phyloP scores from a whole-genome alignment of 495 filamentous ascomycete genomes.

The Tuber brumale region DNA sequence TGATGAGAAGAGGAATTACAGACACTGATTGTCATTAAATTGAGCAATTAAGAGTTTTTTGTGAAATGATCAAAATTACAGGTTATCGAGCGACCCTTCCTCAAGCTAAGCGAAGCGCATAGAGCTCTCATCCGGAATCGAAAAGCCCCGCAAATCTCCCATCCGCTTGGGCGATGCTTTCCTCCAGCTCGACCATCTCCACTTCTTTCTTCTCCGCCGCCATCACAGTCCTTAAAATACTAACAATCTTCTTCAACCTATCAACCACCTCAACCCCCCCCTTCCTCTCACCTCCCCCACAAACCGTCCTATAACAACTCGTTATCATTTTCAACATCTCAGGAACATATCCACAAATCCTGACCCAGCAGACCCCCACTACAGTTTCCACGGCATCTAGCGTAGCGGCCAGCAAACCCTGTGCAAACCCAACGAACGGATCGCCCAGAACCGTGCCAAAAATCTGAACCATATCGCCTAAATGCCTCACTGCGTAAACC shows the following conservation, averaged over 20 bases:
- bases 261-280: conserved; percentile 8
- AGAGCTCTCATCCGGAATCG: background rate
- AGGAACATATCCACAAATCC: conserved; percentile 58
- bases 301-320: conserved; percentile 60
- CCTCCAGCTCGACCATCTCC: conserved; percentile 14
- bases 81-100: background rate
- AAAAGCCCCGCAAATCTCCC: conserved; percentile 20
- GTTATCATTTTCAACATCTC: conserved; percentile 61
- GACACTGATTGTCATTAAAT: background rate
- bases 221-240: conserved; percentile 19
- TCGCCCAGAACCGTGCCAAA: conserved; percentile 59
- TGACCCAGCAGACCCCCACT: conserved; percentile 66
- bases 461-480: conserved; percentile 64
- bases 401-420: conserved; percentile 52
- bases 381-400: conserved; percentile 52
- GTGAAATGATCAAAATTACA: background rate
- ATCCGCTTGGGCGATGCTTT: conserved; percentile 11
- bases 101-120: background rate
- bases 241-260: conserved; percentile 14
- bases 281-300: conserved; percentile 44
- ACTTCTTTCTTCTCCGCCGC: conserved; percentile 6
- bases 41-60: background rate
- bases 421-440: conserved; percentile 59
- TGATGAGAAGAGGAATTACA: background rate
- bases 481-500: conserved; percentile 65